Conservation (phyloP, 805 yeast species). For the Metschnikowia anglica region DNA sequence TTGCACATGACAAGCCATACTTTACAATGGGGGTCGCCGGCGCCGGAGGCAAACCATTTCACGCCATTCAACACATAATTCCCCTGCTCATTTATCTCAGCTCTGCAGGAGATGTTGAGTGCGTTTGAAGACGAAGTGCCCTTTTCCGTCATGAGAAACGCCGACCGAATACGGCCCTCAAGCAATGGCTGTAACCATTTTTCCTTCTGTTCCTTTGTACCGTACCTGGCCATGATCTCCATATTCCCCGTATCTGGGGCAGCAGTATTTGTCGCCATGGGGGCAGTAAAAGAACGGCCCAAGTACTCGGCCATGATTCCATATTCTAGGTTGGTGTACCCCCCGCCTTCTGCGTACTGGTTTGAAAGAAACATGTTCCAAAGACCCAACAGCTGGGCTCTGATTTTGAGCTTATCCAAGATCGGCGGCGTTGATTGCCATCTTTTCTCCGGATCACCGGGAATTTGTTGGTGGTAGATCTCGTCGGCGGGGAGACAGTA, state of each 20-base stretch:
- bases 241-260: conserved; percentile 71
- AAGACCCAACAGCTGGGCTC: conserved; percentile 52
- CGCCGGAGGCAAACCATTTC: conserved; percentile 73
- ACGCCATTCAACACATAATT: conserved; percentile 56
- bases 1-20: conserved; percentile 56
- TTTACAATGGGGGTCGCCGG: conserved; percentile 62
- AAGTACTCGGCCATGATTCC: conserved; percentile 64
- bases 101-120: conserved; percentile 51
- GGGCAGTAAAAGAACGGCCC: conserved; percentile 54
- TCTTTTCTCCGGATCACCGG: conserved; percentile 39
- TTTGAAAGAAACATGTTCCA: conserved; percentile 61
- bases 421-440: conserved; percentile 50
- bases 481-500: conserved; percentile 58
- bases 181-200: conserved; percentile 54
- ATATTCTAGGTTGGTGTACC: conserved; percentile 60
- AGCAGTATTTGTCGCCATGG: conserved; percentile 57
- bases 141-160: conserved; percentile 64
- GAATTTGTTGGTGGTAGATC: conserved; percentile 42
- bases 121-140: conserved; percentile 63
- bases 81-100: conserved; percentile 38
- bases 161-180: conserved; percentile 55
- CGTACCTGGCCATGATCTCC: conserved; percentile 48
- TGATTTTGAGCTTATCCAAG: conserved; percentile 49
- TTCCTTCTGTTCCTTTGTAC: conserved; percentile 36
- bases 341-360: conserved; percentile 52